Evolutionary conservation across 2,329 filamentous ascomycete genomes (phyloP), one percentile per base, ranked within the genome.

Genomic region (Daldinia sp.): DNA sequence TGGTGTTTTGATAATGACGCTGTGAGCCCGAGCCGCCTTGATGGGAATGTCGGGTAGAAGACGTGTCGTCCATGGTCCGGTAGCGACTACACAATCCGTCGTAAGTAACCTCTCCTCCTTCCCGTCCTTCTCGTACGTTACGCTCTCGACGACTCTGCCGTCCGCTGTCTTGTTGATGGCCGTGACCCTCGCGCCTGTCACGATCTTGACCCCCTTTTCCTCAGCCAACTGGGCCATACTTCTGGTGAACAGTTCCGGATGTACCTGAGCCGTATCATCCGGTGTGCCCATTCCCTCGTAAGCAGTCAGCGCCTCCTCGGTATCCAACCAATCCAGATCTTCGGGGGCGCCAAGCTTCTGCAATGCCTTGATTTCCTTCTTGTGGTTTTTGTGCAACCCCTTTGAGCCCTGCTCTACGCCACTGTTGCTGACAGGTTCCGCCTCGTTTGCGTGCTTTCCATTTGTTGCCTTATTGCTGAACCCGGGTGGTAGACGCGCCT

Each of bases 181-280:
- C 11, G 70, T 73, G 8, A 73, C 73, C 11, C 71, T 67, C 2
- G 74, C 73, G 7, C 73, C 73, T 3, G 74, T 75, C 10, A 76
- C 58, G 41, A 92, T 80, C 11, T 84, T 83, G 71, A 80, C 85
- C 1, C 87, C 86, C 57, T 80, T 81, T 39, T 91, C 88, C 64
- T 85, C 79, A 0, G 90, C 90, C 10, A 93, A 78, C 53, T 83
- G 79, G 3, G 88, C 89, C 83, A 93, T 92, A 17, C 85, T 83
- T 0, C 86, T 90, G 0, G 91, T 93, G 73, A 93, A 94, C 5
- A 89, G 85, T 69, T 87, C 91, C 0, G 91, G 91, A 71, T 94
- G 91, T 1, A 94, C 90, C 75, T 94, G 91, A 0, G 91, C 90
- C 1, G 91, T 93, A 54, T 88, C 86, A 4, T 75, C 71, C 1